Evolutionary conservation across 345 rosid species (phyloP).

Genomic region (Brassica cretica): DNA sequence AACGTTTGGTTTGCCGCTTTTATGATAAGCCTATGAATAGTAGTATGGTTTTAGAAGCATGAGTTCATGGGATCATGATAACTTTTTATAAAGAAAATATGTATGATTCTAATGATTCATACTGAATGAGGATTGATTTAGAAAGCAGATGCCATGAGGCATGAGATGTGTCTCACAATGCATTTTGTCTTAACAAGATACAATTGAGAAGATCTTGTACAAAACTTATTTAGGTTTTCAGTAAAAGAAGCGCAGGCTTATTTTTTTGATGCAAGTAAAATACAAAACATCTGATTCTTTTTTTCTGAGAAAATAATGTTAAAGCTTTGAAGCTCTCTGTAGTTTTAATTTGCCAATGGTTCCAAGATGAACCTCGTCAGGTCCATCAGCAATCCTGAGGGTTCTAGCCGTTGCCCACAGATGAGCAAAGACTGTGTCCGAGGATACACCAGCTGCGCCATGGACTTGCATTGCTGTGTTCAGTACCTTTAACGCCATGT

Average conservation of each 20-base stretch:
- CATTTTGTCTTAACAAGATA: background rate
- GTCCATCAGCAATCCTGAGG: slow-evolving; percentile 80
- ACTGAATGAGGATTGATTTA: background rate
- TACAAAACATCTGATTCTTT: background rate
- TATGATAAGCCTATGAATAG: background rate
- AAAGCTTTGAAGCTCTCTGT: slow-evolving; percentile 70
- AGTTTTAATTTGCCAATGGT: slow-evolving; percentile 81
- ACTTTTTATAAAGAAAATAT: background rate
- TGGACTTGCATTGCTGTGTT: slow-evolving; percentile 92
- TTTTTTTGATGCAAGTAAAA: too few relatives aligned
- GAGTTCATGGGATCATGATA: background rate
- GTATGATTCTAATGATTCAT: background rate
- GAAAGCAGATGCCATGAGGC: background rate
- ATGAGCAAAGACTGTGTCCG: slow-evolving; percentile 77
- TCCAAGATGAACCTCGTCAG: slow-evolving; percentile 93
- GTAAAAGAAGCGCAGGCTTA: too few relatives aligned
- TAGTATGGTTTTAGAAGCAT: background rate
- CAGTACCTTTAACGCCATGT: slow-evolving; percentile 81
- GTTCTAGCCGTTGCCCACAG: slow-evolving; percentile 85
- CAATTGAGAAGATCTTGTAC: slow-evolving; percentile 1
- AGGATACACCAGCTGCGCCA: slow-evolving; percentile 80
- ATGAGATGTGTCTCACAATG: background rate
- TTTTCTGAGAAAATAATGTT: slow-evolving; percentile 10
- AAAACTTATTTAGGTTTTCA: slow-evolving; percentile 1
- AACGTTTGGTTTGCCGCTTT: background rate